phyloP scores from a whole-genome alignment of 768 basidiomycete species.

The Cyclocybe aegerita region DNA sequence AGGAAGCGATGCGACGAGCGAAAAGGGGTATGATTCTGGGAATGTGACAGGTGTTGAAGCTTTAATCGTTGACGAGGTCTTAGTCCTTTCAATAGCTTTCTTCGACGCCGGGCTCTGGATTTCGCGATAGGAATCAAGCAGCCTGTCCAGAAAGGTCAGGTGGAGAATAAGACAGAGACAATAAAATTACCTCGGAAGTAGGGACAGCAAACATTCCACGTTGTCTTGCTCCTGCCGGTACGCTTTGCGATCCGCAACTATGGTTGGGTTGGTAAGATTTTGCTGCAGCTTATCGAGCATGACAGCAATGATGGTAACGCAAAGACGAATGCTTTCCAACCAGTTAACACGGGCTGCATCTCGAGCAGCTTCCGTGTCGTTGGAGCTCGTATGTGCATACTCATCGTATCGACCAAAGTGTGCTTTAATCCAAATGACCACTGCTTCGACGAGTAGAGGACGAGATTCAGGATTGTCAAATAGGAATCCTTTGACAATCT shows the following conservation, averaged over 20 bases:
- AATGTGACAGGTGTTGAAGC: constrained; percentile 75
- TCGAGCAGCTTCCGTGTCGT: constrained; percentile 63
- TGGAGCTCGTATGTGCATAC: constrained; percentile 57
- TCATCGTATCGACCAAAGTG: constrained; percentile 93
- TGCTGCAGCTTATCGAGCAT: constrained; percentile 91
- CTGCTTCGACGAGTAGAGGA: constrained; percentile 77
- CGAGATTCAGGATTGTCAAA: constrained; percentile 84
- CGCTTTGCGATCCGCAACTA: constrained; percentile 58
- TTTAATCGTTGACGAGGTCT: constrained; percentile 56
- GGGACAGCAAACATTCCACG: constrained; percentile 77
- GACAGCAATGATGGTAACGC: constrained; percentile 83
- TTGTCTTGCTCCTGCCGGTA: constrained; percentile 88
- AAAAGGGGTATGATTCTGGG: constrained; percentile 93
- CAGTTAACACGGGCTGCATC: constrained; percentile 82
- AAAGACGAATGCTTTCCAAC: constrained; percentile 89
- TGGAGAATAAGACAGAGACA: not conserved
- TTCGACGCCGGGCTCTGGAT: constrained; percentile 67
- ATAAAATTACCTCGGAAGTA: constrained; percentile 72
- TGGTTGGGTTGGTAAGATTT: constrained; percentile 65
- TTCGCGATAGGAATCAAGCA: constrained; percentile 88
- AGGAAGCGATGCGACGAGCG: constrained; percentile 69
- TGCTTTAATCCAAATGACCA: constrained; percentile 93
- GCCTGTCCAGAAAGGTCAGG: constrained; percentile 37
- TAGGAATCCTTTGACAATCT: constrained; percentile 84
- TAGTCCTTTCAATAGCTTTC: constrained; percentile 68